These are phyloP conservation scores for Colletotrichum sidae DNA, from an alignment of 2,329 filamentous ascomycete species.

Conservation along the genomic window DNA sequence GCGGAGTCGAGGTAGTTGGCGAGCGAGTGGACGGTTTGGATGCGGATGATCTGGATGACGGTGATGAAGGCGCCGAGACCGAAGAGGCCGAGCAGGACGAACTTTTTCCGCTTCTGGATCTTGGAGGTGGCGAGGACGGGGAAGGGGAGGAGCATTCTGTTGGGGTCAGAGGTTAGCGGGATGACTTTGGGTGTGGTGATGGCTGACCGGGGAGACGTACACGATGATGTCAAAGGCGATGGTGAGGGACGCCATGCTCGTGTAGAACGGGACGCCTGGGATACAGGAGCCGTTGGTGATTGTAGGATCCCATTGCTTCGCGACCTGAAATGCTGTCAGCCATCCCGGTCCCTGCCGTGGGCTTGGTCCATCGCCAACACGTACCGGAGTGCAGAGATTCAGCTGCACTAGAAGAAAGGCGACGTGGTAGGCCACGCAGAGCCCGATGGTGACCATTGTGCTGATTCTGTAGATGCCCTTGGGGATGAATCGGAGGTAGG, in stretches of 20 bases:
- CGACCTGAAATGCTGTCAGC: slow-evolving; percentile 31
- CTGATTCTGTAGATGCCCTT: slow-evolving; percentile 47
- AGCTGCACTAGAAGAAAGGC: slow-evolving; percentile 50
- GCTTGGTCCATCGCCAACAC: background rate
- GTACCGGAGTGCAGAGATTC: slow-evolving; percentile 50
- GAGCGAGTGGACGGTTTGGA: slow-evolving; percentile 59
- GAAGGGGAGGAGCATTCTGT: slow-evolving; percentile 56
- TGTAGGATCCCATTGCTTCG: slow-evolving; percentile 55
- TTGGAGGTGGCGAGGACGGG: slow-evolving; percentile 51
- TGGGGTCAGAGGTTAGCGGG: background rate
- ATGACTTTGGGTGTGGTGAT: no score
- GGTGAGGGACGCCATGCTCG: slow-evolving; percentile 52
- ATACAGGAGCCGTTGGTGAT: slow-evolving; percentile 53
- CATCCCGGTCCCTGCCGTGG: background rate
- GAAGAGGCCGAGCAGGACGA: slow-evolving; percentile 57
- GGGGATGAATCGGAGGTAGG: slow-evolving; percentile 58
- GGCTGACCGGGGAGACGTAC: slow-evolving; percentile 42
- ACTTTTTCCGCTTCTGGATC: slow-evolving; percentile 54
- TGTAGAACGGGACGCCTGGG: slow-evolving; percentile 55
- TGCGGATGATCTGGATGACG: slow-evolving; percentile 62
- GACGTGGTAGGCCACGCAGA: slow-evolving; percentile 53
- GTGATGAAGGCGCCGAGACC: slow-evolving; percentile 63
- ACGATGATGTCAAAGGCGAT: slow-evolving; percentile 55
- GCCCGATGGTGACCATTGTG: slow-evolving; percentile 49
- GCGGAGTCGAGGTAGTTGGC: slow-evolving; percentile 58